A percentile compares a stretch with the other conserved stretches of the same genome.
Conservation (phyloP, 2,329 filamentous ascomycete species). For the Epicoccum sorghinum region DNA sequence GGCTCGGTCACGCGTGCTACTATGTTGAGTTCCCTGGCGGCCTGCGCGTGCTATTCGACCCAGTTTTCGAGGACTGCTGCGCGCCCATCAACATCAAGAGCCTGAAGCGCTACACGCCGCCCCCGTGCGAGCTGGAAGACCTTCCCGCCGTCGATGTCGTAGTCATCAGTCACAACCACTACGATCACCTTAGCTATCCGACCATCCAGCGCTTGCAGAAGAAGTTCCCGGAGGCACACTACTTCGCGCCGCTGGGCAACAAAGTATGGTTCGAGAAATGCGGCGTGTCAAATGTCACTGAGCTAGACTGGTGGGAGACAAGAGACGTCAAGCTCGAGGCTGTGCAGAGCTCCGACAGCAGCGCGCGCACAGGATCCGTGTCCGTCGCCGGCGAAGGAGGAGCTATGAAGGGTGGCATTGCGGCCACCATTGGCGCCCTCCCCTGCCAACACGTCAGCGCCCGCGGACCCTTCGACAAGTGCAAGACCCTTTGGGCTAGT, state of each 20-base stretch:
- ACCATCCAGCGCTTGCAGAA: conserved; percentile 74
- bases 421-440: conserved; percentile 75
- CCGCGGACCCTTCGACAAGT: conserved; percentile 70
- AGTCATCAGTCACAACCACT: conserved; percentile 88
- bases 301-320: conserved; percentile 95
- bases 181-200: conserved; percentile 84
- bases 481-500: conserved; percentile 82
- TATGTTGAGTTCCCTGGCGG: conserved; percentile 88
- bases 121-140: conserved; percentile 77
- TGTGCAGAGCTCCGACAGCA: background rate
- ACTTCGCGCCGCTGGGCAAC: conserved; percentile 85
- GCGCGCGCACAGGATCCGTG: conserved; percentile 13
- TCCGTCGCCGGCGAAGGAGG: conserved; percentile 6
- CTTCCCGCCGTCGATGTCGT: conserved; percentile 77
- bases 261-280: conserved; percentile 78
- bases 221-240: conserved; percentile 78
- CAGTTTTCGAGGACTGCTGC: conserved; percentile 89
- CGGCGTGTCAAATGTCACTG: conserved; percentile 78
- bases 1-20: conserved; percentile 95
- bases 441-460: conserved; percentile 85
- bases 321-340: conserved; percentile 70
- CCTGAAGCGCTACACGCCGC: conserved; percentile 78
- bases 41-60: conserved; percentile 88
- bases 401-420: conserved; percentile 56
- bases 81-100: conserved; percentile 73